A percentile compares a stretch with the other conserved stretches of the same genome.
Conservation (phyloP, 352 stramenopile genomes). For the Globisporangium heterothallicum region DNA sequence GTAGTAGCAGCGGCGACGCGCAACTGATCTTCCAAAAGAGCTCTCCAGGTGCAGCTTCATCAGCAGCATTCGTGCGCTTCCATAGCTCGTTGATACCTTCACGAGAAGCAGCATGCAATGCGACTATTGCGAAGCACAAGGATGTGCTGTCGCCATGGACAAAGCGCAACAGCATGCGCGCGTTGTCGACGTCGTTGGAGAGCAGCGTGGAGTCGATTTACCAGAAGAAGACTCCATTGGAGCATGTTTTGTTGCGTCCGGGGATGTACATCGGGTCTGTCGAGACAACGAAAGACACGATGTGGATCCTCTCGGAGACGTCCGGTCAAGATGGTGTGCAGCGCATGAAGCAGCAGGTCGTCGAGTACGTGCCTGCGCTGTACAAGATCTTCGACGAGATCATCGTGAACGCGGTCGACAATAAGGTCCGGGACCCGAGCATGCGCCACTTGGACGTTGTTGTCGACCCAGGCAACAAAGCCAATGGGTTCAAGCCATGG, state of each 20-base stretch:
- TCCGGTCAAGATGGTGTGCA: conserved; percentile 23
- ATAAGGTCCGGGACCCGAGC: conserved; percentile 80
- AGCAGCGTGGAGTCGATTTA: conserved; percentile 77
- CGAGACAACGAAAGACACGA: conserved; percentile 61
- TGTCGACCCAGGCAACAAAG: conserved; percentile 54
- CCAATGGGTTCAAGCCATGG: conserved; percentile 55
- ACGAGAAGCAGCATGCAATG: neutral
- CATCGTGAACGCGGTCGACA: conserved; percentile 98
- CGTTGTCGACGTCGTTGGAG: conserved; percentile 29
- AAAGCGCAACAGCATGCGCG: neutral
- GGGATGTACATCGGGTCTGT: conserved; percentile 91
- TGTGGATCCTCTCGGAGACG: conserved; percentile 64
- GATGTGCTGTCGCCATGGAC: neutral
- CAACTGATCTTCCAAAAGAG: no score
- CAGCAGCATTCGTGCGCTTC: neutral
- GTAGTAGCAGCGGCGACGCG: no score
- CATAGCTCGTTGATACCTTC: neutral
- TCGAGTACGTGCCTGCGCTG: conserved; percentile 84
- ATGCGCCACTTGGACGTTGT: conserved; percentile 76
- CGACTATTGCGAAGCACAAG: neutral
- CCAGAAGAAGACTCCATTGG: conserved; percentile 87
- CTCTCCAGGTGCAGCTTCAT: no score
- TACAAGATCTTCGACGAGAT: conserved; percentile 99
- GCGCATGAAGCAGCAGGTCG: conserved; percentile 64
- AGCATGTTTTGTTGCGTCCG: conserved; percentile 87